Percentiles rank a stretch among this genome's conserved stretches.
phyloP scores from a whole-genome alignment of 2,329 filamentous ascomycete genomes.

The Aspergillus fijiensis region DNA sequence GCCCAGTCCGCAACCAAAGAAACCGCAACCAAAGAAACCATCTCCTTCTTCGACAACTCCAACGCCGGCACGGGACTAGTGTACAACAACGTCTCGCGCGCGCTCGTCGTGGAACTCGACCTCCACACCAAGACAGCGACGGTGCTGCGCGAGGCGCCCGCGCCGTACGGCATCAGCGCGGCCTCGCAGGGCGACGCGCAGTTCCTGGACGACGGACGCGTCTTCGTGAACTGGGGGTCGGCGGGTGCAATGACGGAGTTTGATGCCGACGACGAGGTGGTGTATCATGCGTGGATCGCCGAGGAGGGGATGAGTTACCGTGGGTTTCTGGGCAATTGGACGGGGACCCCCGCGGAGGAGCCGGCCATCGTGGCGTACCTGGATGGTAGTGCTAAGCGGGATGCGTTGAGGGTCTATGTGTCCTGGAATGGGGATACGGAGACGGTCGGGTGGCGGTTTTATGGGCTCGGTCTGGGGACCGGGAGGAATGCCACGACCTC shows the following conservation, averaged over 20 bases:
- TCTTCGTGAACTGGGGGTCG: constrained; percentile 59
- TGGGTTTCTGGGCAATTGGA: constrained; percentile 43
- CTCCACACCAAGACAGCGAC: constrained; percentile 45
- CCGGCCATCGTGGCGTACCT: constrained; percentile 39
- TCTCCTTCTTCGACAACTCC: constrained; percentile 57
- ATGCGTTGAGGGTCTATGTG: constrained; percentile 44
- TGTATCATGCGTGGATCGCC: constrained; percentile 42
- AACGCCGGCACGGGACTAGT: constrained; percentile 43
- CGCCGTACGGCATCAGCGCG: constrained; percentile 51
- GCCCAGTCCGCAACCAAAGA: constrained; percentile 47
- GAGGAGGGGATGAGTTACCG: constrained; percentile 41
- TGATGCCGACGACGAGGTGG: constrained; percentile 31
- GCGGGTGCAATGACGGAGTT: constrained; percentile 46
- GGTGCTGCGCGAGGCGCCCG: constrained; percentile 40
- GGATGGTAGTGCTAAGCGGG: constrained; percentile 5
- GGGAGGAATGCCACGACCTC: not conserved
- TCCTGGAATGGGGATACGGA: constrained; percentile 57
- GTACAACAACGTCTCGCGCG: constrained; percentile 46
- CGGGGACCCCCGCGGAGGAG: constrained; percentile 35
- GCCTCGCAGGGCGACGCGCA: constrained; percentile 57
- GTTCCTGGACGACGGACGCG: constrained; percentile 54
- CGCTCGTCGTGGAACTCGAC: constrained; percentile 49
- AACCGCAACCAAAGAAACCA: constrained; percentile 48
- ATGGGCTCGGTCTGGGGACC: constrained; percentile 17
- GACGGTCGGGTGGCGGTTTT: constrained; percentile 52